Evolutionary conservation across 768 basidiomycete genomes (phyloP), one percentile per base, ranked within the genome.

Genomic region (Leccinellum albellum): DNA sequence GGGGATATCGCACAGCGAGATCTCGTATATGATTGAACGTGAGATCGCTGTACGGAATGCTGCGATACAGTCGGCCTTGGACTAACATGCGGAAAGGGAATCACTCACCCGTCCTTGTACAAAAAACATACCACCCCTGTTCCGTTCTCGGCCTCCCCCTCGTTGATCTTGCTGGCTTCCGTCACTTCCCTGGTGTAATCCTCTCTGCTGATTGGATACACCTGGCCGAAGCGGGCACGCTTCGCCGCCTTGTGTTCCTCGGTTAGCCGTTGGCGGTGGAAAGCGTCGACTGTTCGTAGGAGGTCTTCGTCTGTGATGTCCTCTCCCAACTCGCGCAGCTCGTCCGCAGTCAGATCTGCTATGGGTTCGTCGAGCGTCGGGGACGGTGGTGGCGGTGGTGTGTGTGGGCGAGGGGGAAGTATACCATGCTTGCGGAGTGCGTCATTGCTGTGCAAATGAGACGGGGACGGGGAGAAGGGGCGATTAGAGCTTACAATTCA

Each of bases 111-210:
- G 64, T 97, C 94, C 72, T 97, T 98, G 76, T 94, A 98, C 33
- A 99, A 73, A 69, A 95, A 91, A 54, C 94, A 96, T 7, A 98
- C 84, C 2, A 98, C 94, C 0, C 93, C 94, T 0, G 94, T 98
- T 0, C 95, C 96, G 60, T 74, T 79, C 51, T 83, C 81, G 57
- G 82, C 87, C 26, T 80, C 88, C 7, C 81, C 80, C 53, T 88
- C 83, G 60, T 84, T 78, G 10, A 83, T 70, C 57, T 81, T 81
- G 72, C 94, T 98, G 4, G 92, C 91, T 59, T 98, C 95, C 0
- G 94, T 98, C 12, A 99, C 91, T 68, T 98, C 94, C 47, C 88
- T 79, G 40, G 90, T 96, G 72, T 98, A 99, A 69, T 97, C 95
- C 15, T 94, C 94, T 61, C 96, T 78, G 24, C 88, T 84, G 57